These are phyloP conservation scores for Coniochaeta pulveracea DNA, from an alignment of 2,329 filamentous ascomycete species.

Conservation along the genomic window DNA sequence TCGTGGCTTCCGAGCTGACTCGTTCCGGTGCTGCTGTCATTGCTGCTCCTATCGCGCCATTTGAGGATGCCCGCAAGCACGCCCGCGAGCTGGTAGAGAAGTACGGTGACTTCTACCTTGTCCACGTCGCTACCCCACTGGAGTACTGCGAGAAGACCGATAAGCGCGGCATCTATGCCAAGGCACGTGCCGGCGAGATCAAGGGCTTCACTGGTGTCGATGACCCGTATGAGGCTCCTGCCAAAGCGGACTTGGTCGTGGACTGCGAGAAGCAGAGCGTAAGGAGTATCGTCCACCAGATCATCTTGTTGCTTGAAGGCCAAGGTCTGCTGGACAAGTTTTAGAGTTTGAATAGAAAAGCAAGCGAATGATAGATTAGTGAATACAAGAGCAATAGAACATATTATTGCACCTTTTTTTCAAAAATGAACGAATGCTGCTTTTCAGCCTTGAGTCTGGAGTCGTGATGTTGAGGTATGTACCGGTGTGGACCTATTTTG, in stretches of 20 bases:
- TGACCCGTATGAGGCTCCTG: slow-evolving; percentile 84
- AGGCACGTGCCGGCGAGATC: slow-evolving; percentile 79
- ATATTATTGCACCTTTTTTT: too few species aligned
- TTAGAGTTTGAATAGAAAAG: too few species aligned
- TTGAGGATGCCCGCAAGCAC: slow-evolving; percentile 63
- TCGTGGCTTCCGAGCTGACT: slow-evolving; percentile 91
- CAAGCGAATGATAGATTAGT: too few species aligned
- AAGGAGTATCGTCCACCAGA: slow-evolving; percentile 91
- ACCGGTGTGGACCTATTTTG: too few species aligned
- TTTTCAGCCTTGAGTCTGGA: too few species aligned
- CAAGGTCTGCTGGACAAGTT: slow-evolving; percentile 72
- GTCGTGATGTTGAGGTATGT: too few species aligned
- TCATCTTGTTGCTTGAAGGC: slow-evolving; percentile 83
- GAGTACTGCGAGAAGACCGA: slow-evolving; percentile 94
- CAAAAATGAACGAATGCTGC: too few species aligned
- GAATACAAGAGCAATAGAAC: too few species aligned
- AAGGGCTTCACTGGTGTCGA: slow-evolving; percentile 98
- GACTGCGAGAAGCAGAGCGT: slow-evolving; percentile 80
- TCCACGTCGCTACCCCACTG: slow-evolving; percentile 88
- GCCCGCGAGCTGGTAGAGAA: slow-evolving; percentile 81
- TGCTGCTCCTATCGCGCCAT: slow-evolving; percentile 90
- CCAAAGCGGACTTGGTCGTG: slow-evolving; percentile 73
- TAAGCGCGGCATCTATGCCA: slow-evolving; percentile 78
- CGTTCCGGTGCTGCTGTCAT: slow-evolving; percentile 90
- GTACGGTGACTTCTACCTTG: slow-evolving; percentile 83